A percentile compares a stretch with the other conserved stretches of the same genome.
Conservation (phyloP, 768 basidiomycete genomes). For the Mycena olivaceomarginata region DNA sequence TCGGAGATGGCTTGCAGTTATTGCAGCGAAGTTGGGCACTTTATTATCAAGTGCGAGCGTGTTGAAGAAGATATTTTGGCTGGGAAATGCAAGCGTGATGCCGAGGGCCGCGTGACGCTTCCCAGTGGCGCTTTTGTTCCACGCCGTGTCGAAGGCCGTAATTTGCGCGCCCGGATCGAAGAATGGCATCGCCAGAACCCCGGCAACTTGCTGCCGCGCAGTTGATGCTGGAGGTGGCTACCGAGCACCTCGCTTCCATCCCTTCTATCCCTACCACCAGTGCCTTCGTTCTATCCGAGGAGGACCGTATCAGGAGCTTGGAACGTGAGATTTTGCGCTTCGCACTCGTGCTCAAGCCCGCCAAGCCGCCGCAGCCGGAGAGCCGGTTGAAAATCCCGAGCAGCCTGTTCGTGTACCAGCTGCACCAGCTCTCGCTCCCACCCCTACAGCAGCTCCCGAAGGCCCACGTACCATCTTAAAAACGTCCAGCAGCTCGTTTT, state of each 20-base stretch:
- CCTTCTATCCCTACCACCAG: neutral
- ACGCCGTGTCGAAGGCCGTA: neutral
- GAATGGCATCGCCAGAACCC: conserved; percentile 39
- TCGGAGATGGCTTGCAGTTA: conserved; percentile 28
- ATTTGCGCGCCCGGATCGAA: conserved; percentile 27
- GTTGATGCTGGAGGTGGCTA: conserved; percentile 17
- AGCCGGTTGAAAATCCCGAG: too few relatives aligned
- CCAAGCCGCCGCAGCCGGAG: too few relatives aligned
- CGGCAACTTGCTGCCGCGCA: conserved; percentile 33
- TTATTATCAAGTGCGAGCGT: conserved; percentile 45
- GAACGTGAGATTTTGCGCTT: conserved; percentile 24
- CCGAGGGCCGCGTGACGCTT: conserved; percentile 48
- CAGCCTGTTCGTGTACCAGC: too few relatives aligned
- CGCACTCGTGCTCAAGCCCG: conserved; percentile 25
- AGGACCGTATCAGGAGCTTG: conserved; percentile 7
- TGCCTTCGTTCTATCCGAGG: conserved; percentile 16
- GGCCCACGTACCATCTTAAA: too few relatives aligned
- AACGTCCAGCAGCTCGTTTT: too few relatives aligned
- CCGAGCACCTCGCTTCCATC: neutral
- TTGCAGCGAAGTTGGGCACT: conserved; percentile 46
- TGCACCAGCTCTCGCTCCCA: too few relatives aligned
- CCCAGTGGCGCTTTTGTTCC: conserved; percentile 44
- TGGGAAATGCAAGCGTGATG: conserved; percentile 45
- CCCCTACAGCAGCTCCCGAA: too few relatives aligned
- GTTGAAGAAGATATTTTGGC: neutral